Conservation (phyloP, 805 yeast genomes). For the Yamadazyma kitorensis region DNA sequence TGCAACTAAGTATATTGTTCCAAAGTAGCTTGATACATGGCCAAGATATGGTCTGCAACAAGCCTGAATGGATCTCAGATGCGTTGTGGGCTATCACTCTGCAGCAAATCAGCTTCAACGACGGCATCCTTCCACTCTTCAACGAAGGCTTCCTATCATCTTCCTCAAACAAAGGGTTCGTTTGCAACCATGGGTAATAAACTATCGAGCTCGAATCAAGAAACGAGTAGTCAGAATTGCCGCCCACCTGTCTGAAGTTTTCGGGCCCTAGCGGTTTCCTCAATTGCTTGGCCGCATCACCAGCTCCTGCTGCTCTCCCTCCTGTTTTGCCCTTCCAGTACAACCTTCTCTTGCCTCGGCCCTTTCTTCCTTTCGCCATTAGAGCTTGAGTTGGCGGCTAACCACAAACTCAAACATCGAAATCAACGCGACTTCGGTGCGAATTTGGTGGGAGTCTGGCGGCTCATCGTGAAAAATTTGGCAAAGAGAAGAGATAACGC, state of each 20-base stretch:
- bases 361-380: conserved; percentile 1
- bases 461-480: conserved; percentile 5
- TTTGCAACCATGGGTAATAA: conserved; percentile 15
- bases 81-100: conserved; percentile 26
- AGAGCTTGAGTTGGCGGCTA: background rate
- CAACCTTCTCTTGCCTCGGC: background rate
- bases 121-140: conserved; percentile 6
- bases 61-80: conserved; percentile 16
- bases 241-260: conserved; percentile 9
- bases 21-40: conserved; percentile 32
- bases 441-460: conserved; percentile 1
- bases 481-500: background rate
- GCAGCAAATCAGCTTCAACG: conserved; percentile 24
- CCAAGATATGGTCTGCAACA: conserved; percentile 23
- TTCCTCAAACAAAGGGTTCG: conserved; percentile 9
- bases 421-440: background rate
- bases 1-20: conserved; percentile 21
- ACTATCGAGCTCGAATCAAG: conserved; percentile 12
- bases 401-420: too few relatives aligned
- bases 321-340: conserved; percentile 1
- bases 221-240: conserved; percentile 9
- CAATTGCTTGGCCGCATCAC: background rate
- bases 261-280: background rate
- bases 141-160: too few relatives aligned
- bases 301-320: background rate